Evolutionary conservation across 1,284 basidiomycete species (phyloP).

Genomic region (Salmacisia buchloeana): DNA sequence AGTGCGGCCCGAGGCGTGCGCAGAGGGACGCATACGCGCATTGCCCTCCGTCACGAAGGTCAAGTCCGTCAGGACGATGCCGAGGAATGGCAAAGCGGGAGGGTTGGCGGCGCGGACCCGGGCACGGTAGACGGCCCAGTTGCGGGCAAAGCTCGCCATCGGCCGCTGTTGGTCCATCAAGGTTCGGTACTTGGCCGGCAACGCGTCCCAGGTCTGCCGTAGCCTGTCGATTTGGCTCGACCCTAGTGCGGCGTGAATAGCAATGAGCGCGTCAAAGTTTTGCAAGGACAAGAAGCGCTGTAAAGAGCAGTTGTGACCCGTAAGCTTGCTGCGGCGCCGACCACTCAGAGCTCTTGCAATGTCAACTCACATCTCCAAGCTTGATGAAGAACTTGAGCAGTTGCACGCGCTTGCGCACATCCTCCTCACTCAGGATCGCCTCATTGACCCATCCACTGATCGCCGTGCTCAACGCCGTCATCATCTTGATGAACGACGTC

Average conservation of each 20-base stretch:
- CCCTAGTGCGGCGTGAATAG: conserved; percentile 52
- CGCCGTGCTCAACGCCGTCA: conserved; percentile 52
- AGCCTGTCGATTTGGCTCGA: conserved; percentile 50
- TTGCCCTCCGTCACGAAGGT: conserved; percentile 96
- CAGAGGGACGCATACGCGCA: conserved; percentile 74
- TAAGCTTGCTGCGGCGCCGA: not conserved
- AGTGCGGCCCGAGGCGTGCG: conserved; percentile 64
- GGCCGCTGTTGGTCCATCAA: conserved; percentile 75
- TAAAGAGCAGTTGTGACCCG: not conserved
- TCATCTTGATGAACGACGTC: conserved; percentile 17
- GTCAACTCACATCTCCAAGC: conserved; percentile 48
- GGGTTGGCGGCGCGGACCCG: conserved; percentile 55
- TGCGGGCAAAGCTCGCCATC: conserved; percentile 80
- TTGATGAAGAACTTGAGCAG: conserved; percentile 54
- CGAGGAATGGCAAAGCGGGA: conserved; percentile 52
- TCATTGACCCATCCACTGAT: conserved; percentile 55
- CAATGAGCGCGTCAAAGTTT: conserved; percentile 54
- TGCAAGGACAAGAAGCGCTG: conserved; percentile 49
- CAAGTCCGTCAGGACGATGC: conserved; percentile 80
- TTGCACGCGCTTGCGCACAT: conserved; percentile 49
- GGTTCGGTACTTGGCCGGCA: conserved; percentile 75
- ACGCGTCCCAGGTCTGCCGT: conserved; percentile 59
- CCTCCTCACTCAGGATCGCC: conserved; percentile 52
- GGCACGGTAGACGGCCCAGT: conserved; percentile 86
- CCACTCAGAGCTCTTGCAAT: not conserved